phyloP scores from a whole-genome alignment of 345 rosid species.

The Eutrema heterophyllum region DNA sequence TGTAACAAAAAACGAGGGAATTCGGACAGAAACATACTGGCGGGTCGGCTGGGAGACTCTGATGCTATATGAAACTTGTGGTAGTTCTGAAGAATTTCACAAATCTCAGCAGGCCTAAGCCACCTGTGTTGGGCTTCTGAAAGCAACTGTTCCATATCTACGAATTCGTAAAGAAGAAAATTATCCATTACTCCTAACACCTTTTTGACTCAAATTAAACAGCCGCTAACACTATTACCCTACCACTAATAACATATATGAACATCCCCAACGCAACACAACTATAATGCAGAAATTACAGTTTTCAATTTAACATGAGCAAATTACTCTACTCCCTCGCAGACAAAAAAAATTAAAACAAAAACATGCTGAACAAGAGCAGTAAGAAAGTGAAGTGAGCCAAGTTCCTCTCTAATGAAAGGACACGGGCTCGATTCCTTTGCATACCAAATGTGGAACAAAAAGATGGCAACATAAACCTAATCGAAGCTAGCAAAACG shows the following conservation, averaged over 20 bases:
- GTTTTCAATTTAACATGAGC: neutral
- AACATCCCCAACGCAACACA: neutral
- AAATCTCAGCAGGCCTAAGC: conserved; percentile 93
- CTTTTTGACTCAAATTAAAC: neutral
- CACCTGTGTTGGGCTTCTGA: conserved; percentile 85
- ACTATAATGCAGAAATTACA: neutral
- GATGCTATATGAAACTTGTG: conserved; percentile 68
- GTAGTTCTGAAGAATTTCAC: conserved; percentile 83
- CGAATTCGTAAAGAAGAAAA: neutral
- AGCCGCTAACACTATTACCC: neutral
- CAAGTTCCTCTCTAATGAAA: neutral
- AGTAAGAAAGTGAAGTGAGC: neutral
- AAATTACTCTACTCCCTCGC: neutral
- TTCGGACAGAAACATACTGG: conserved; percentile 47
- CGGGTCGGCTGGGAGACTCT: conserved; percentile 72
- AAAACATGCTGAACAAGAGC: neutral
- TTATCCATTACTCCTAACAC: neutral
- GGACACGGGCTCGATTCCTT: neutral
- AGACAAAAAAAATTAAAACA: neutral
- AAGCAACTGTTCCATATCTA: conserved; percentile 44
- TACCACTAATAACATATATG: neutral
- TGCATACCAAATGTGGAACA: conserved; percentile 3
- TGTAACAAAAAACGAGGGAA: neutral
- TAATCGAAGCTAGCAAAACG: neutral
- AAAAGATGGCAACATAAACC: neutral